Conservation (phyloP, 208 protist genomes). For the Leishmania martiniquensis region DNA sequence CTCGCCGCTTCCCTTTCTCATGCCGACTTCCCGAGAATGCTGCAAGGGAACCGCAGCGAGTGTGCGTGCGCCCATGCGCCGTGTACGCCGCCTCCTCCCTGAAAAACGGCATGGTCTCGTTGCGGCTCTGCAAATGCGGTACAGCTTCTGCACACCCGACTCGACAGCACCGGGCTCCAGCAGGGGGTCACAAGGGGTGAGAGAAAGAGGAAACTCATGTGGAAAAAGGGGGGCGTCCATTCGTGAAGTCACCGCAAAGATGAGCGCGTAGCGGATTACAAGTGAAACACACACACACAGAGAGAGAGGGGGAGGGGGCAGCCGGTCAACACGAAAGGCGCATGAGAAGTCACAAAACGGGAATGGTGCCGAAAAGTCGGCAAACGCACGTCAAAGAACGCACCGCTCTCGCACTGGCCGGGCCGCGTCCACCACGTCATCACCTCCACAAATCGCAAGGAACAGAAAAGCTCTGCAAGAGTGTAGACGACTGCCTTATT, state of each 20-base stretch:
- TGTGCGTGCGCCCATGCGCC: background rate
- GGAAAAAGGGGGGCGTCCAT: background rate
- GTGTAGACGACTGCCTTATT: conserved; percentile 8
- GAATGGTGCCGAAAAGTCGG: background rate
- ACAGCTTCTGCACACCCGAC: background rate
- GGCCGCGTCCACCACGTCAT: background rate
- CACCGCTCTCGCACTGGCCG: background rate
- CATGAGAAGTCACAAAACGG: background rate
- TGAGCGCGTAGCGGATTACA: background rate
- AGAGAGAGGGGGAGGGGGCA: too few relatives aligned
- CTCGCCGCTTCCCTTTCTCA: background rate
- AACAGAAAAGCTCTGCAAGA: background rate
- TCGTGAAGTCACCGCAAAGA: background rate
- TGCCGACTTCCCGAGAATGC: background rate
- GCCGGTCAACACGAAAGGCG: background rate
- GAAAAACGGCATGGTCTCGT: background rate
- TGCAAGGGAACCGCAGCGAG: background rate
- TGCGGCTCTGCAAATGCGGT: background rate
- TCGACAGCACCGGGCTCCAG: background rate
- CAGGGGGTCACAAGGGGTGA: background rate
- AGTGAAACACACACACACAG: background rate
- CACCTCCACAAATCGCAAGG: background rate
- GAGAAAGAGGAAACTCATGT: background rate
- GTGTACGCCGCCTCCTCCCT: background rate
- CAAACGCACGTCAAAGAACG: background rate